Base-by-base conservation (phyloP, 2,329 filamentous ascomycete species). In the Trichoderma gracile region DNA sequence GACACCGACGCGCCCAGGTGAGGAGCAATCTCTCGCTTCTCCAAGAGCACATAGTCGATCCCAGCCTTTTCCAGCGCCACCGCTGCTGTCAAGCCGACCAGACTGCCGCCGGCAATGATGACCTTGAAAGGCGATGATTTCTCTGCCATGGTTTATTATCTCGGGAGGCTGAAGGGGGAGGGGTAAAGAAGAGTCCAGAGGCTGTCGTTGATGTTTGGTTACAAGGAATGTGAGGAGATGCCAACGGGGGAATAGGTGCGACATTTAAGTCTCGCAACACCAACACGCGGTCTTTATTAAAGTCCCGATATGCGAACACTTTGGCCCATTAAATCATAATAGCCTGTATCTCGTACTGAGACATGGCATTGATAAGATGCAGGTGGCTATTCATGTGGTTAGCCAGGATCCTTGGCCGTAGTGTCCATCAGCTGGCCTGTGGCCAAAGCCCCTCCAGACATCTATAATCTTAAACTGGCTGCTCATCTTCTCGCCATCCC, bases 1-100 rank as follows among this genome's bases (percentile, higher is more conserved):
- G 76, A 69, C 60, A 78, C 67, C 70, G 75, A 70, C 25, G 72
- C 70, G 21, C 71, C 70, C 15, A 73, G 70, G 67, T 77, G 69
- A 46, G 71, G 67, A 66, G 73, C 64, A 8, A 75, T 43, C 0
- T 69, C 68, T 5, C 67, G 30, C 2, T 74, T 72, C 66, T 75
- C 73, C 3, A 75, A 63, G n/a, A 75, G 63, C 23, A 74, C 66
- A 47, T 66, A 66, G 57, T 72, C 71, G 54, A 75, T 73, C 3
- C 71, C 73, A 3, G 74, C 74, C 5, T 69, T 70, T 46, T 66
- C 30, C 17, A 76, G 69, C 17, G 70, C 69, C 62, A 75, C 70
- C 1, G 73, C 71, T 14, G 71, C 60, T 5, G 67, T 69, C 5
- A 75, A 64, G 9, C 74, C 74, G 12, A 66, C 78, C 53, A 81